Evolutionary conservation across 176 grass and related monocot species (phyloP).

Genomic region (Tillandsia fasciculata): DNA sequence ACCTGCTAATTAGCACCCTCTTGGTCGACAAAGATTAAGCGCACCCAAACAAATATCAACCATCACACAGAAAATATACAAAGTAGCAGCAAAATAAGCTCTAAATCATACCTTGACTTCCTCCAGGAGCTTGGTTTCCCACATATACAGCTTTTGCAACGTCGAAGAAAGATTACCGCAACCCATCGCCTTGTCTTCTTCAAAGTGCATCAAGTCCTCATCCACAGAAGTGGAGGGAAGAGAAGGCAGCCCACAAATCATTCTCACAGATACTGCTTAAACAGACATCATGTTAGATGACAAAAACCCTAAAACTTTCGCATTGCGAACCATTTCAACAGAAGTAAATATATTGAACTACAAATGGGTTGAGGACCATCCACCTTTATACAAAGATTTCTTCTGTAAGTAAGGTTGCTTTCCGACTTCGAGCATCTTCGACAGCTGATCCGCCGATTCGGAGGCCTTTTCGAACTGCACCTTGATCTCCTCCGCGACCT

Average conservation of each 20-base stretch:
- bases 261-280: constrained; percentile 23
- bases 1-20: too few relatives aligned
- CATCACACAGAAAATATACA: too few relatives aligned
- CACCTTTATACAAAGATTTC: constrained; percentile 67
- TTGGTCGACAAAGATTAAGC: too few relatives aligned
- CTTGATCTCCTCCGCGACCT: constrained; percentile 49
- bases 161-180: constrained; percentile 49
- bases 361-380: background rate
- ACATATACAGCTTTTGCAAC: constrained; percentile 73
- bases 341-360: background rate
- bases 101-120: constrained; percentile 66
- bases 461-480: constrained; percentile 48
- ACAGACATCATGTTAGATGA: background rate
- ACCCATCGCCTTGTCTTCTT: constrained; percentile 32
- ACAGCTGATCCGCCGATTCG: constrained; percentile 23
- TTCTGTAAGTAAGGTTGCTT: constrained; percentile 47
- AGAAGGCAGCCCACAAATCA: constrained; percentile 35
- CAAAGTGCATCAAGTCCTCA: constrained; percentile 22
- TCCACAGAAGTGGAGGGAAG: constrained; percentile 4
- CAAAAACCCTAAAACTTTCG: constrained; percentile 1
- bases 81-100: too few relatives aligned
- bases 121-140: constrained; percentile 78
- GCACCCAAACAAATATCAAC: too few relatives aligned
- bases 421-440: constrained; percentile 57
- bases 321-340: background rate